Conservation (phyloP, 306 rosid species). For the Cucumis hystrix region DNA sequence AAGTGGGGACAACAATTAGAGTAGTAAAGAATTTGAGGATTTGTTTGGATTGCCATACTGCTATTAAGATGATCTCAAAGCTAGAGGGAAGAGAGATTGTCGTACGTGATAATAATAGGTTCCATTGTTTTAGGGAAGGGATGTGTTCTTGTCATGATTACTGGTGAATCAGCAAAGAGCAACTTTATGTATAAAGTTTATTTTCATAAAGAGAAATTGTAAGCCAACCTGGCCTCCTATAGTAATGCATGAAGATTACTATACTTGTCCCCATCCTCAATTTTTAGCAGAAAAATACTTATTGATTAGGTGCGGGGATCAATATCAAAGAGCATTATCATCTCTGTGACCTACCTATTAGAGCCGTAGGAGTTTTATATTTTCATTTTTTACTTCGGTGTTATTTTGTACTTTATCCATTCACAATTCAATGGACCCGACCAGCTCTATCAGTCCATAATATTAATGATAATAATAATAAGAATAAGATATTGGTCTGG, state of each 20-base stretch:
- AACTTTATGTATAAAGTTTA: background rate
- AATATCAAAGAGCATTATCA: background rate
- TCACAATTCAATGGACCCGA: background rate
- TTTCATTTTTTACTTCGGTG: background rate
- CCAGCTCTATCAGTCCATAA: background rate
- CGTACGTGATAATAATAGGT: slow-evolving; percentile 27
- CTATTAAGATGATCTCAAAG: slow-evolving; percentile 23
- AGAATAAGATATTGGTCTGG: background rate
- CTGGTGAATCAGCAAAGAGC: slow-evolving; percentile 14
- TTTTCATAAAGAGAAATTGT: background rate
- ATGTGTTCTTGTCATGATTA: slow-evolving; percentile 27
- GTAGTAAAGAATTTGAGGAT: slow-evolving; percentile 29
- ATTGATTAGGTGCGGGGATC: background rate
- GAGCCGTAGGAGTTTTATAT: background rate
- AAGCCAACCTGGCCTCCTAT: background rate
- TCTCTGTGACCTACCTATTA: background rate
- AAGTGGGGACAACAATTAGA: slow-evolving; percentile 20
- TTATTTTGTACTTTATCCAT: background rate
- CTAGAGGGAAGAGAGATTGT: slow-evolving; percentile 20
- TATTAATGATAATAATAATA: background rate
- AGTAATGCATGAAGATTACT: background rate
- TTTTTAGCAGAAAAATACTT: background rate
- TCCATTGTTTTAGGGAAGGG: slow-evolving; percentile 23
- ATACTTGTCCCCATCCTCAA: background rate
- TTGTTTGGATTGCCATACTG: slow-evolving; percentile 28